A percentile compares a stretch with the other conserved stretches of the same genome.
These are phyloP conservation scores for Alternaria infectoria DNA, from an alignment of 2,329 filamentous ascomycete species.

Conservation along the genomic window DNA sequence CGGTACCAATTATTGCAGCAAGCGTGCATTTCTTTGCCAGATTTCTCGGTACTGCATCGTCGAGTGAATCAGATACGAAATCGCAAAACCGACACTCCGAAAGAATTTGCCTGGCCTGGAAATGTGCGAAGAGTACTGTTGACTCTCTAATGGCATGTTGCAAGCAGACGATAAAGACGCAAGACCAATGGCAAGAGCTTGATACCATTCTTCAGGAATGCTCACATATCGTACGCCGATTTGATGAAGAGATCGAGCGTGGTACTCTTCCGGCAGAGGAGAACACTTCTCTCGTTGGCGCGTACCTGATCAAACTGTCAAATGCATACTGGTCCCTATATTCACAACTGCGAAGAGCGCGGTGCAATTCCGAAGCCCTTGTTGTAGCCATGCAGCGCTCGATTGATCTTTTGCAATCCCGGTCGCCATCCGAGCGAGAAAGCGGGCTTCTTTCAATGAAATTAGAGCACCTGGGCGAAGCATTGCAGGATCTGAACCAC, in stretches of 20 bases:
- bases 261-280: constrained; percentile 6
- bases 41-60: constrained; percentile 34
- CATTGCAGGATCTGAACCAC: constrained; percentile 61
- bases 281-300: constrained; percentile 22
- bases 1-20: constrained; percentile 35
- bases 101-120: constrained; percentile 31
- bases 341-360: constrained; percentile 56
- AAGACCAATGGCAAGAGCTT: constrained; percentile 39
- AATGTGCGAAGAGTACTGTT: constrained; percentile 40
- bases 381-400: constrained; percentile 68
- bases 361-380: constrained; percentile 53
- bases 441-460: constrained; percentile 68
- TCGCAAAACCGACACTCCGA: constrained; percentile 26
- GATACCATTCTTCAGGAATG: constrained; percentile 43
- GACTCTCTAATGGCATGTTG: constrained; percentile 46
- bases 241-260: constrained; percentile 25
- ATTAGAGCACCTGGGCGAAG: constrained; percentile 69
- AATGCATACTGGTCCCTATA: constrained; percentile 74
- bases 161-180: constrained; percentile 30
- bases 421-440: constrained; percentile 62
- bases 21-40: constrained; percentile 41
- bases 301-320: constrained; percentile 67
- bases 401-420: constrained; percentile 65
- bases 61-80: constrained; percentile 24
- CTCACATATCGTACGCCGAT: constrained; percentile 31